Conservation (phyloP, 2,329 filamentous ascomycete species). For the Trichophaea hybrida region DNA sequence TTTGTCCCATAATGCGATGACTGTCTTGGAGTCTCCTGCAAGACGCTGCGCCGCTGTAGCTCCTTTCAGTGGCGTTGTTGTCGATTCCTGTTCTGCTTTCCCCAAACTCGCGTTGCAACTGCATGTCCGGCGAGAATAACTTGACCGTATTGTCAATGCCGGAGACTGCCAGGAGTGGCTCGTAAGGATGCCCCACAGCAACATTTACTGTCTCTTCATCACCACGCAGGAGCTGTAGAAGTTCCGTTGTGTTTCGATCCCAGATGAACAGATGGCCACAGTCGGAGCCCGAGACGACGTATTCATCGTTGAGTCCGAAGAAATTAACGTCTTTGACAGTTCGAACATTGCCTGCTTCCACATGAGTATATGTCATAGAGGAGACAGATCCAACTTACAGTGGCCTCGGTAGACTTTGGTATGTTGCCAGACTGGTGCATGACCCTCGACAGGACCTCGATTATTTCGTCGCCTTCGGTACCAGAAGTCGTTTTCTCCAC, state of each 20-base stretch:
- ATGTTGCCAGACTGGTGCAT: conserved; percentile 43
- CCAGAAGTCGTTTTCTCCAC: conserved; percentile 26
- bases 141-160: conserved; percentile 57
- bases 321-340: conserved; percentile 55
- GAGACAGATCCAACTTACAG: conserved; percentile 46
- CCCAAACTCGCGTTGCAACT: conserved; percentile 1
- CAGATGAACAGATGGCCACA: conserved; percentile 53
- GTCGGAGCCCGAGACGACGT: conserved; percentile 53
- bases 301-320: conserved; percentile 52
- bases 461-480: neutral
- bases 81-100: conserved; percentile 31
- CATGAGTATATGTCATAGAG: conserved; percentile 6
- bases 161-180: conserved; percentile 50
- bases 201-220: conserved; percentile 59
- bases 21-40: conserved; percentile 45
- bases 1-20: conserved; percentile 48
- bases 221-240: conserved; percentile 51
- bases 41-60: conserved; percentile 37
- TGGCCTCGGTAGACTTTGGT: conserved; percentile 47
- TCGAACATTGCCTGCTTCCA: conserved; percentile 16
- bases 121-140: conserved; percentile 49
- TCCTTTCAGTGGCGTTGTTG: conserved; percentile 33
- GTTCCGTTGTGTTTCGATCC: conserved; percentile 46
- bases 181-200: conserved; percentile 49
- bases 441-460: conserved; percentile 35